Conservation (phyloP, 805 yeast genomes). For the Saturnispora mendoncae region DNA sequence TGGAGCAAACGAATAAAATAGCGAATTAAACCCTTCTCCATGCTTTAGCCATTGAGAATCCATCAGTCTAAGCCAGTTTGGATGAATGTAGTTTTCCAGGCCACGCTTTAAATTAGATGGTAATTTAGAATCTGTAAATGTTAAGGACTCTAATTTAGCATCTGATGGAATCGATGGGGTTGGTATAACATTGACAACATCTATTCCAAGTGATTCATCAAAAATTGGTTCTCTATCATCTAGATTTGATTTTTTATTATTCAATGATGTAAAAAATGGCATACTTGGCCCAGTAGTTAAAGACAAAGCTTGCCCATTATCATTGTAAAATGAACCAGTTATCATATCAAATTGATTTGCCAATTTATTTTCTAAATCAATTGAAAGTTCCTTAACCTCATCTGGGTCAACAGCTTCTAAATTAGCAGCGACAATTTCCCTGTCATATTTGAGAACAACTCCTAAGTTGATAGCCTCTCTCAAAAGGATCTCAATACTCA, state of each 20-base stretch:
- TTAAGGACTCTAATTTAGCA: slow-evolving; percentile 37
- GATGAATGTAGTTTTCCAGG: slow-evolving; percentile 45
- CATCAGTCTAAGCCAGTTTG: slow-evolving; percentile 57
- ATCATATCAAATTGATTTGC: slow-evolving; percentile 54
- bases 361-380: slow-evolving; percentile 34
- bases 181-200: slow-evolving; percentile 62
- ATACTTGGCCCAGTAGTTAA: slow-evolving; percentile 52
- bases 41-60: slow-evolving; percentile 56
- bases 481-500: slow-evolving; percentile 51
- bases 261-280: slow-evolving; percentile 72
- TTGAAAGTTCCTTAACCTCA: slow-evolving; percentile 12
- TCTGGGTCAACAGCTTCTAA: slow-evolving; percentile 27
- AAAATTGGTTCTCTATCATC: slow-evolving; percentile 66
- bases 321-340: slow-evolving; percentile 39
- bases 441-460: slow-evolving; percentile 19
- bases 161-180: slow-evolving; percentile 29
- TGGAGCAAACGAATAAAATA: slow-evolving; percentile 54
- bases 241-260: slow-evolving; percentile 53
- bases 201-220: slow-evolving; percentile 48
- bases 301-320: slow-evolving; percentile 58
- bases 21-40: slow-evolving; percentile 29
- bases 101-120: slow-evolving; percentile 23
- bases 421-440: slow-evolving; percentile 13
- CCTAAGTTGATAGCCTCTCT: slow-evolving; percentile 49
- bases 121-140: slow-evolving; percentile 27